Conservation (phyloP, 352 stramenopile genomes). For the Globisporangium spiculum region DNA sequence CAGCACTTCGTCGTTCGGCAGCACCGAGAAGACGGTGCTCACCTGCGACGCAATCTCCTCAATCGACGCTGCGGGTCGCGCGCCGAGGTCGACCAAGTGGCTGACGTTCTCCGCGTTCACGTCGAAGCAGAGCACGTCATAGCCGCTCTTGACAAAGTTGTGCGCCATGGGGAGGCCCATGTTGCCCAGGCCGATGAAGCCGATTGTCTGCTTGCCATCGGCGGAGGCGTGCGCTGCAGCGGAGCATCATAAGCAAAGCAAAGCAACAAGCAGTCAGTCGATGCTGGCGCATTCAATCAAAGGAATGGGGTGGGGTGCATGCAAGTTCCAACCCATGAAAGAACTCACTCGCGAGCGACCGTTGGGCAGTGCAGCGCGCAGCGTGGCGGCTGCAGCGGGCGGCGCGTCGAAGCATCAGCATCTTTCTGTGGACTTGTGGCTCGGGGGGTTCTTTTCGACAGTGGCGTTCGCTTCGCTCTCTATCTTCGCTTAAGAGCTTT, state of each 20-base stretch:
- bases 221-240: background rate
- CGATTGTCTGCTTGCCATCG: constrained; percentile 31
- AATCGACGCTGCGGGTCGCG: constrained; percentile 30
- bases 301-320: background rate
- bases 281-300: background rate
- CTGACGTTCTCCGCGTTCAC: constrained; percentile 29
- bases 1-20: constrained; percentile 68
- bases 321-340: background rate
- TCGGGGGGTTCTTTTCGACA: background rate
- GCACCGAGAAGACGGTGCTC: constrained; percentile 52
- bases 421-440: background rate
- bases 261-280: background rate
- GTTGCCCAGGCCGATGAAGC: constrained; percentile 91
- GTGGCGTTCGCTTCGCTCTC: background rate
- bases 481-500: background rate
- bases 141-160: constrained; percentile 78
- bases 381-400: background rate
- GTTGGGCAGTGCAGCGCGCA: background rate
- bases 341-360: constrained; percentile 13
- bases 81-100: constrained; percentile 29
- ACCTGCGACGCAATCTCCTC: constrained; percentile 38
- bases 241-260: background rate
- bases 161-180: constrained; percentile 91
- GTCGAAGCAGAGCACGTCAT: constrained; percentile 67
- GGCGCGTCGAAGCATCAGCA: constrained; percentile 5